Evolutionary conservation across 73 alveolate species (phyloP), one percentile per base, ranked within the genome.

Genomic region (Blepharisma stoltei): DNA sequence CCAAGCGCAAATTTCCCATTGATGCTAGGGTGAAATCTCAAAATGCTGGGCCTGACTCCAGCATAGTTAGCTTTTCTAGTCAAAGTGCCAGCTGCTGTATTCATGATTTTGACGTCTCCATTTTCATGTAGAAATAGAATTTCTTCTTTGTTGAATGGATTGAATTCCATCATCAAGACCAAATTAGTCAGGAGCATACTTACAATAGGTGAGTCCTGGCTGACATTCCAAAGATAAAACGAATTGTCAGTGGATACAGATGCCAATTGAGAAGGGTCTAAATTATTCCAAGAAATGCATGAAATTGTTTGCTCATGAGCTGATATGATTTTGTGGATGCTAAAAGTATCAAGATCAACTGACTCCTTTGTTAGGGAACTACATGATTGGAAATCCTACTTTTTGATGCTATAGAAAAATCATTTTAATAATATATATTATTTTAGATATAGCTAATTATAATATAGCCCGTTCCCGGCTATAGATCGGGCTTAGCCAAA

Each of bases 11-110:
- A 76, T 20, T 53, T 4, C 3, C 86, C 41, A 76, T 77, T 11
- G 54, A 67, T 4, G 90, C 86, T 7, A 4, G 32, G 23, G 52
- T 25, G n/a, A 70, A 68, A 21, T 55, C 49, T 18, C 49, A 5
- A 14, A 78, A 52, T 20, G 49, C 27, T 11, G 4, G 70, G 73
- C 78, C 78, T 20, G 70, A 55, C 11, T 77, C 87, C 43, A 85
- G 55, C 47, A 55, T 54, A 53, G 69, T 85, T 46, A 37, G 80
- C 41, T 45, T 49, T 60, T 80, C 21, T 25, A 80, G 84, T 8
- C 55, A 81, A 25, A 71, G 66, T 77, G 81, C 79, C 45, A 82
- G 69, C 43, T 86, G 85, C 6, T 88, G 89, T 82, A 71, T 37
- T 46, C 11, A n/a, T 6, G 25, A 37, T 25, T 6, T 46, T 18